These are phyloP conservation scores for Teunomyces pallodes DNA, from an alignment of 805 yeast genomes.

Conservation along the genomic window DNA sequence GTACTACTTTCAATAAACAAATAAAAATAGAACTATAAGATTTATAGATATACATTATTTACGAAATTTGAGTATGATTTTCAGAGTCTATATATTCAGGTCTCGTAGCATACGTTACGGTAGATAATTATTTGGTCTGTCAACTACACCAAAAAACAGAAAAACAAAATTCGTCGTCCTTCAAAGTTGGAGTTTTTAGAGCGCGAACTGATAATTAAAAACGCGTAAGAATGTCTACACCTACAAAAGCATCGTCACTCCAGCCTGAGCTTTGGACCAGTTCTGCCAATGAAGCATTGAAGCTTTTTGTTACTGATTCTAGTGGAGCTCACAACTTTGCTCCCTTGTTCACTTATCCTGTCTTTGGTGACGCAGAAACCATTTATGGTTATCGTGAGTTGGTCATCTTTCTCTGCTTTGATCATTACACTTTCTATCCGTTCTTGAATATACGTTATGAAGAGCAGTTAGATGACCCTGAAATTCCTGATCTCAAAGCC, in stretches of 20 bases:
- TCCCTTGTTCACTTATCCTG: slow-evolving; percentile 87
- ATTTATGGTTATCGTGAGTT: slow-evolving; percentile 81
- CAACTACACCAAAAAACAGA: no score
- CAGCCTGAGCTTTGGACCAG: slow-evolving; percentile 74
- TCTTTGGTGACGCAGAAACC: slow-evolving; percentile 88
- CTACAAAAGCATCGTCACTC: slow-evolving; percentile 17
- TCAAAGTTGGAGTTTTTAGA: not conserved
- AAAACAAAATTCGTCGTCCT: no score
- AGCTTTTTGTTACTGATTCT: slow-evolving; percentile 54
- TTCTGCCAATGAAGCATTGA: slow-evolving; percentile 67
- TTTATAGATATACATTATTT: no score
- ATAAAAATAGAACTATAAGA: no score
- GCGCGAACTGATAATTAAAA: not conserved
- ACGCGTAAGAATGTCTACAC: not conserved
- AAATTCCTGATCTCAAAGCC: slow-evolving; percentile 57
- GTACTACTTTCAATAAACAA: no score
- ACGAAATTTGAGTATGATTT: no score
- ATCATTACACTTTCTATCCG: slow-evolving; percentile 71
- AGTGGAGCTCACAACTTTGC: slow-evolving; percentile 57
- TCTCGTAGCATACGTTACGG: no score
- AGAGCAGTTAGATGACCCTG: slow-evolving; percentile 50
- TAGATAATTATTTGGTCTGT: no score
- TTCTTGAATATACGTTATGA: slow-evolving; percentile 59
- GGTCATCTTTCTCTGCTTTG: slow-evolving; percentile 64
- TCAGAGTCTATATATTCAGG: not conserved